Percentiles rank a stretch among this genome's conserved stretches.
Evolutionary conservation across 1,139 yeast genomes (phyloP).

Genomic region (Lodderomyces metapsilosis): DNA sequence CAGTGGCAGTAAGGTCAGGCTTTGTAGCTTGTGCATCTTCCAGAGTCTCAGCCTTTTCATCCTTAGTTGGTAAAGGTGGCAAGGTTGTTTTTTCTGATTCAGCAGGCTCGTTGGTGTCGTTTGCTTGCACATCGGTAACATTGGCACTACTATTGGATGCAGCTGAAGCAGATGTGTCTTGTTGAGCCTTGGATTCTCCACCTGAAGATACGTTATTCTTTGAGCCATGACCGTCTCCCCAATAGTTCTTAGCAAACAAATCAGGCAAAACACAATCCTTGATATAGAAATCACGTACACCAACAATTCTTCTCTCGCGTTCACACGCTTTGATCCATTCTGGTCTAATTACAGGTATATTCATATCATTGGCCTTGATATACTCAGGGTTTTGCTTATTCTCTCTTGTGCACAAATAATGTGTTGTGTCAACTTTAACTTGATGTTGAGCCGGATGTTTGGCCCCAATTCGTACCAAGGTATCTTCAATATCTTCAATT

Average conservation of each 20-base stretch:
- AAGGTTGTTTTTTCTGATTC: background rate
- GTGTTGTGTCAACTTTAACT: constrained; percentile 91
- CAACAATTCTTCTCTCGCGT: constrained; percentile 82
- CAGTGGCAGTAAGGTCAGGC: constrained; percentile 1
- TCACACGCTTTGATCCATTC: constrained; percentile 98
- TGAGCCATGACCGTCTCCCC: constrained; percentile 20
- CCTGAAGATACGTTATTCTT: background rate
- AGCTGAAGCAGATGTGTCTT: too few relatives aligned
- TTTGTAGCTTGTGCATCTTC: background rate
- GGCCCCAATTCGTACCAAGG: constrained; percentile 78
- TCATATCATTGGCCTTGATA: constrained; percentile 77
- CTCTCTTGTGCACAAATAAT: constrained; percentile 73
- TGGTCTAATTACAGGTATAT: constrained; percentile 92
- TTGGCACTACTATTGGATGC: too few relatives aligned
- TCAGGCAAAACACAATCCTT: constrained; percentile 51
- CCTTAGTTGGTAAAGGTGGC: constrained; percentile 8
- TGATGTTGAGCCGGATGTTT: constrained; percentile 59
- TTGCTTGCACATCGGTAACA: background rate
- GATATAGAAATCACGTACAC: constrained; percentile 83
- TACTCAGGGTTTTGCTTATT: constrained; percentile 61
- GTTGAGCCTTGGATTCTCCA: background rate
- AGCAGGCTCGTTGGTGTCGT: background rate
- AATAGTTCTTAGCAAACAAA: constrained; percentile 43
- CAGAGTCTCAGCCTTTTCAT: background rate
- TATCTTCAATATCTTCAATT: constrained; percentile 58